Evolutionary conservation across 2,329 filamentous ascomycete genomes (phyloP).

Genomic region (Aspergillus spinulosporus): DNA sequence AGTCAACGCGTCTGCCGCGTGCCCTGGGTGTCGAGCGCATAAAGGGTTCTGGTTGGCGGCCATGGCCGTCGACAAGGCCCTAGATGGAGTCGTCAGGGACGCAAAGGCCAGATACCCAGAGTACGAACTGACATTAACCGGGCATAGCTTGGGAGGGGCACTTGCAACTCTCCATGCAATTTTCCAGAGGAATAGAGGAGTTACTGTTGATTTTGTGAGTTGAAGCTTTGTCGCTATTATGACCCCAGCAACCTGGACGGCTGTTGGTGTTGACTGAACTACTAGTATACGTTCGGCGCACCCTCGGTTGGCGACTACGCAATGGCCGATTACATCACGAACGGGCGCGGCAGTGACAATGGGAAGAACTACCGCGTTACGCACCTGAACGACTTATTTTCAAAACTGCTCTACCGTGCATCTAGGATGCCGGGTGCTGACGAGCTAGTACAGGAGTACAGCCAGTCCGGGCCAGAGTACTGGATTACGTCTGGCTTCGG

Average conservation of each 20-base stretch:
- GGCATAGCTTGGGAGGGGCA: conserved; percentile 52
- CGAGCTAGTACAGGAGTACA: conserved; percentile 10
- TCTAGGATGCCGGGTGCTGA: not conserved
- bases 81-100: conserved; percentile 37
- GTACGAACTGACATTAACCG: conserved; percentile 46
- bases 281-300: conserved; percentile 40
- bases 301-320: conserved; percentile 38
- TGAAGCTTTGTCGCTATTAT: too few species aligned
- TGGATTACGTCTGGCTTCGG: conserved; percentile 12
- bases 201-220: conserved; percentile 43
- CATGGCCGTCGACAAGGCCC: conserved; percentile 33
- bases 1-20: conserved; percentile 36
- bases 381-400: conserved; percentile 29
- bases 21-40: conserved; percentile 43
- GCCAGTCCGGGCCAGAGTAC: conserved; percentile 17
- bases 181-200: conserved; percentile 41
- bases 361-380: conserved; percentile 36
- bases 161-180: conserved; percentile 49
- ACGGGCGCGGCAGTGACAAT: conserved; percentile 16
- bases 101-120: conserved; percentile 40
- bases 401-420: conserved; percentile 6
- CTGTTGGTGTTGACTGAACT: not conserved
- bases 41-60: conserved; percentile 51
- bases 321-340: conserved; percentile 34
- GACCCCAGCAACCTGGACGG: not conserved